phyloP scores from a whole-genome alignment of 495 filamentous ascomycete genomes.

The Talaromyces thailandensis region DNA sequence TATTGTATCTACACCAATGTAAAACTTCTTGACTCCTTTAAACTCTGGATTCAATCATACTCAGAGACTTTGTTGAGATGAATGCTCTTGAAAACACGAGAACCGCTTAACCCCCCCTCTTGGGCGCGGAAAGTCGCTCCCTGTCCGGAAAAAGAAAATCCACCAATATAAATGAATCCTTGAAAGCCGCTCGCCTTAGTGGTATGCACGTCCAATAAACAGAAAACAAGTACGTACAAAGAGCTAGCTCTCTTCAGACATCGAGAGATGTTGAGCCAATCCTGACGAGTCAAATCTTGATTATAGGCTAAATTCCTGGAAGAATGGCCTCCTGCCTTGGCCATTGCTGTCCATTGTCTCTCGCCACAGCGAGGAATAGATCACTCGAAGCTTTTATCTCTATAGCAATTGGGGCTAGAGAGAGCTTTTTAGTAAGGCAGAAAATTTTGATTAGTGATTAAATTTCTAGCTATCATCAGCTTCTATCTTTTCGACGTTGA shows the following conservation, averaged over 20 bases:
- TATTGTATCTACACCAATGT: neutral
- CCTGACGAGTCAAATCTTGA: neutral
- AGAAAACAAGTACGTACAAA: neutral
- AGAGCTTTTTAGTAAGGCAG: too few species aligned
- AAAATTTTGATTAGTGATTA: too few species aligned
- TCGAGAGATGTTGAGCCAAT: neutral
- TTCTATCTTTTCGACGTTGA: neutral
- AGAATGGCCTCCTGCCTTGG: neutral
- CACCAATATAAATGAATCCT: neutral
- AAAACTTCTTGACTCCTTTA: neutral
- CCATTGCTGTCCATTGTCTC: neutral
- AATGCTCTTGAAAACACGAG: neutral
- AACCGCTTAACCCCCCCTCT: neutral
- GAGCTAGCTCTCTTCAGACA: neutral
- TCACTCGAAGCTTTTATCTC: neutral
- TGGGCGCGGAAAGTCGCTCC: neutral
- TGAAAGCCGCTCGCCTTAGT: neutral
- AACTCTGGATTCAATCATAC: neutral
- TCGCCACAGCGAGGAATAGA: neutral
- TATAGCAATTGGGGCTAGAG: neutral
- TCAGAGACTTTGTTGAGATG: neutral
- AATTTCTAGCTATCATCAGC: neutral
- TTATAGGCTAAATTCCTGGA: neutral
- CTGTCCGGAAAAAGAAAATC: neutral
- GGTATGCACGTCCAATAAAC: neutral